These are phyloP conservation scores for Skeletonema marinoi DNA, from an alignment of 108 stramenopile species.

Conservation along the genomic window DNA sequence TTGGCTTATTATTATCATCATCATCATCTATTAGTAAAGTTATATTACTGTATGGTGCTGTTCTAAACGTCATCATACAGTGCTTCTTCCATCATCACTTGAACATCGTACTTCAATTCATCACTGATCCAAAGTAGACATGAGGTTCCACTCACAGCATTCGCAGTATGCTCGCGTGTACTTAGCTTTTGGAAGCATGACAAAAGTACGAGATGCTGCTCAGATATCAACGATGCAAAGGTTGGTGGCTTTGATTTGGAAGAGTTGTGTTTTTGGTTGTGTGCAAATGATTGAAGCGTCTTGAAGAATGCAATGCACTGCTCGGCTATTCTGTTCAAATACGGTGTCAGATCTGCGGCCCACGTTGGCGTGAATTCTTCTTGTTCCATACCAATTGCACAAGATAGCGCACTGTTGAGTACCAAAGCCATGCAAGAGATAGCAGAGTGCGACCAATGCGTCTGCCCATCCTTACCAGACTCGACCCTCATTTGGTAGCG, in stretches of 20 bases:
- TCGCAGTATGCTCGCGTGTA: not conserved
- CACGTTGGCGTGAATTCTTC: not conserved
- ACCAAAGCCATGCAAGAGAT: slow-evolving; percentile 32
- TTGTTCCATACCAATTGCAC: slow-evolving; percentile 3
- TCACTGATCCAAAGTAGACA: slow-evolving; percentile 20
- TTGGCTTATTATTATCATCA: no score
- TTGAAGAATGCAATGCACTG: slow-evolving; percentile 42
- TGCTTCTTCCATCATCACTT: slow-evolving; percentile 27
- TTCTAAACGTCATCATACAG: slow-evolving; percentile 6
- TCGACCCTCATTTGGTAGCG: slow-evolving; percentile 35
- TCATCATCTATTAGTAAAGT: no score
- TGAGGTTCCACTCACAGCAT: slow-evolving; percentile 6
- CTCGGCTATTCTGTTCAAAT: slow-evolving; percentile 21
- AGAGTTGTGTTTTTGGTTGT: slow-evolving; percentile 9
- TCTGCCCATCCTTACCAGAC: slow-evolving; percentile 5
- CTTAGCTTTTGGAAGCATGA: slow-evolving; percentile 32
- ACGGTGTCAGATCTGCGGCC: not conserved
- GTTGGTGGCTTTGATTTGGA: slow-evolving; percentile 10
- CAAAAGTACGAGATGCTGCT: slow-evolving; percentile 25
- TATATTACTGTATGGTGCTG: not conserved
- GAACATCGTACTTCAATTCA: slow-evolving; percentile 27
- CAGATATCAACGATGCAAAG: slow-evolving; percentile 19
- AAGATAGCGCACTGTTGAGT: slow-evolving; percentile 14
- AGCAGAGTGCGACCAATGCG: slow-evolving; percentile 43
- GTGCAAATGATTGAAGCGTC: slow-evolving; percentile 22